phyloP scores from a whole-genome alignment of 306 rosid genomes.

The Casuarina equisetifolia region DNA sequence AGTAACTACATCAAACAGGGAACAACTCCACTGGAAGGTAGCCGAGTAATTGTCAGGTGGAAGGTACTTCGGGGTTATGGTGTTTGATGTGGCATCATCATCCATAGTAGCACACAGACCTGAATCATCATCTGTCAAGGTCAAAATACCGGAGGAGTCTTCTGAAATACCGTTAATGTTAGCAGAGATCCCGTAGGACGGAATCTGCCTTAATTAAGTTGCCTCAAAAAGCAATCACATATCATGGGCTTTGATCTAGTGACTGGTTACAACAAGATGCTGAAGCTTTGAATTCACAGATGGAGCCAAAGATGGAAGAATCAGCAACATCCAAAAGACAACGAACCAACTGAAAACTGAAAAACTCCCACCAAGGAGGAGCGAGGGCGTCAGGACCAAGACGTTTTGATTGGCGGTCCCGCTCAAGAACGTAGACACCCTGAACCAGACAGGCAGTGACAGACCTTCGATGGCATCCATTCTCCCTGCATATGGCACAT shows the following conservation, averaged over 20 bases:
- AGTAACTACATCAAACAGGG: no score
- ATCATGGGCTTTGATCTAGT: constrained; percentile 56
- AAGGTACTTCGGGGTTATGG: no score
- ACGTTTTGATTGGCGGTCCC: constrained; percentile 74
- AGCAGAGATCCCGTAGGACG: constrained; percentile 53
- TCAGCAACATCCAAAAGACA: constrained; percentile 73
- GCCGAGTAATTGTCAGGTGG: no score
- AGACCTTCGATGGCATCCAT: constrained; percentile 61
- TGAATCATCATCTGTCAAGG: no score
- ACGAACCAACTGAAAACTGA: constrained; percentile 70
- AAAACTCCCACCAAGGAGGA: constrained; percentile 85
- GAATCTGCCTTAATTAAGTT: constrained; percentile 62
- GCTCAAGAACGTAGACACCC: constrained; percentile 80
- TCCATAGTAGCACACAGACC: no score
- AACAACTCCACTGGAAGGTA: no score
- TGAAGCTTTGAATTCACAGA: constrained; percentile 76
- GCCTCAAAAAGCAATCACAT: constrained; percentile 81
- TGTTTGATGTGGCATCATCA: no score
- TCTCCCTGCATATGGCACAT: constrained; percentile 51
- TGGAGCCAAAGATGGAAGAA: constrained; percentile 76
- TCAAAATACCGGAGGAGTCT: no score
- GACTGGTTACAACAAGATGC: constrained; percentile 37
- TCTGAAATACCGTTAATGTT: no score
- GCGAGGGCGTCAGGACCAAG: constrained; percentile 64
- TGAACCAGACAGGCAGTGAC: constrained; percentile 92